These are phyloP conservation scores for Colletotrichum chlorophyti DNA, from an alignment of 2,329 filamentous ascomycete species.

Conservation along the genomic window DNA sequence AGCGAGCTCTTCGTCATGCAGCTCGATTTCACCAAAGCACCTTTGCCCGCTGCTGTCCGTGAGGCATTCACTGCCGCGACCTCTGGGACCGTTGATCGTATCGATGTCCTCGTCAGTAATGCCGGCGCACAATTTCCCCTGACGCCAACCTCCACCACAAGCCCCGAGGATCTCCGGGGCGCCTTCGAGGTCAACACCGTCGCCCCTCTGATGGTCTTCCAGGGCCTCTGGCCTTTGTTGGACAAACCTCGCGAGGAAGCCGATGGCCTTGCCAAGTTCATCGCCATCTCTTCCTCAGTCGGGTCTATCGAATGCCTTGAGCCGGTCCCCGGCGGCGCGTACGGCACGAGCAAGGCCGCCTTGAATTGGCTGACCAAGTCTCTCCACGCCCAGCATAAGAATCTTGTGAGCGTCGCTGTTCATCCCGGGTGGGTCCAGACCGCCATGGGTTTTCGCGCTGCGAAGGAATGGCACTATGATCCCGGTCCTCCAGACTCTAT, in stretches of 20 bases:
- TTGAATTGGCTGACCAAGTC: conserved; percentile 42
- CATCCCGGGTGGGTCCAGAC: conserved; percentile 49
- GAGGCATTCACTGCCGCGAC: conserved; percentile 36
- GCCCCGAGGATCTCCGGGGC: conserved; percentile 40
- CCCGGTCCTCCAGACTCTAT: conserved; percentile 35
- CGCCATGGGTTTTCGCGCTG: conserved; percentile 37
- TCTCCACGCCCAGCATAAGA: conserved; percentile 36
- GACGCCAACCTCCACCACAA: conserved; percentile 37
- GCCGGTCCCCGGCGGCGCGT: conserved; percentile 40
- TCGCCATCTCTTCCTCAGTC: conserved; percentile 44
- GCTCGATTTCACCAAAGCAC: conserved; percentile 43
- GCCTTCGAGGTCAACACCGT: conserved; percentile 54
- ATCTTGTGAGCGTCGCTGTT: conserved; percentile 37
- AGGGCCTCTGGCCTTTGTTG: conserved; percentile 45
- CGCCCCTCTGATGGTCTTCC: conserved; percentile 42
- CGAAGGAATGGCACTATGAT: conserved; percentile 39
- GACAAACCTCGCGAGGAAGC: conserved; percentile 27
- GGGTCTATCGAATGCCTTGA: conserved; percentile 42
- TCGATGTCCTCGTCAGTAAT: conserved; percentile 62
- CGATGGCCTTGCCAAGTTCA: conserved; percentile 37
- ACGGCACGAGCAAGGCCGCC: conserved; percentile 43
- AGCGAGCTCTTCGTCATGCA: conserved; percentile 43
- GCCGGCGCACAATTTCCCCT: conserved; percentile 47
- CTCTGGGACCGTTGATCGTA: conserved; percentile 38
- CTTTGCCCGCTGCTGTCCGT: conserved; percentile 30